Conservation (phyloP, 192 early-diverging fungal genomes). For the Linnemannia schmuckeri region DNA sequence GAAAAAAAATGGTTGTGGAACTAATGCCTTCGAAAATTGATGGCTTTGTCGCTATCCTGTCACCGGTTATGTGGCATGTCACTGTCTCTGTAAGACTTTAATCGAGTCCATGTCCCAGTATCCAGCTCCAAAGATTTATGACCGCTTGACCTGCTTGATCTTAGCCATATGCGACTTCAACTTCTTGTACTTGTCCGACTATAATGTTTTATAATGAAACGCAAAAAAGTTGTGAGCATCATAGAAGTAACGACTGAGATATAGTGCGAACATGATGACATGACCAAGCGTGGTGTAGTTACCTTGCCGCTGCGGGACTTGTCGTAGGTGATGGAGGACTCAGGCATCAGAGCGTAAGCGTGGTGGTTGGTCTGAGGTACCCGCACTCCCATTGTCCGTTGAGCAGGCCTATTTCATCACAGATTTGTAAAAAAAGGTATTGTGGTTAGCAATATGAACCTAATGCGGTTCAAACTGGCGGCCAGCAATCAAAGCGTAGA, state of each 20-base stretch:
- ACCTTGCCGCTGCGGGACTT: slow-evolving; percentile 53
- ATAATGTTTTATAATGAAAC: background rate
- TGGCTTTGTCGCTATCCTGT: too few species aligned
- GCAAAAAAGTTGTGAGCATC: background rate
- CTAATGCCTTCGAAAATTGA: too few species aligned
- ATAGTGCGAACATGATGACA: background rate
- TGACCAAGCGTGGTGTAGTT: background rate
- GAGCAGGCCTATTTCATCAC: slow-evolving; percentile 7
- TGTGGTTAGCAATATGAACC: background rate
- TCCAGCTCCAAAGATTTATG: slow-evolving; percentile 6
- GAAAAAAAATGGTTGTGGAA: too few species aligned
- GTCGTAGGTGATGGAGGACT: slow-evolving; percentile 48
- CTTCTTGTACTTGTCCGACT: slow-evolving; percentile 55
- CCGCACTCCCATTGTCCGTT: slow-evolving; percentile 34
- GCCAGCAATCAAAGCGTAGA: background rate
- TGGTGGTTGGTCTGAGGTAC: slow-evolving; percentile 48
- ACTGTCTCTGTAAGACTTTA: background rate
- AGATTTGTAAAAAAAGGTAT: too few species aligned
- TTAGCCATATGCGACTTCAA: slow-evolving; percentile 58
- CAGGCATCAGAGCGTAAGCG: slow-evolving; percentile 42
- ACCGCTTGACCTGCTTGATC: slow-evolving; percentile 55
- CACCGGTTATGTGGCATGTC: background rate
- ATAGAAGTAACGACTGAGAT: background rate
- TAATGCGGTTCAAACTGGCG: background rate
- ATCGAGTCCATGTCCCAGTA: background rate